Evolutionary conservation across 2,329 filamentous ascomycete genomes (phyloP).

Genomic region (Aspergillus oerlinghausenensis): DNA sequence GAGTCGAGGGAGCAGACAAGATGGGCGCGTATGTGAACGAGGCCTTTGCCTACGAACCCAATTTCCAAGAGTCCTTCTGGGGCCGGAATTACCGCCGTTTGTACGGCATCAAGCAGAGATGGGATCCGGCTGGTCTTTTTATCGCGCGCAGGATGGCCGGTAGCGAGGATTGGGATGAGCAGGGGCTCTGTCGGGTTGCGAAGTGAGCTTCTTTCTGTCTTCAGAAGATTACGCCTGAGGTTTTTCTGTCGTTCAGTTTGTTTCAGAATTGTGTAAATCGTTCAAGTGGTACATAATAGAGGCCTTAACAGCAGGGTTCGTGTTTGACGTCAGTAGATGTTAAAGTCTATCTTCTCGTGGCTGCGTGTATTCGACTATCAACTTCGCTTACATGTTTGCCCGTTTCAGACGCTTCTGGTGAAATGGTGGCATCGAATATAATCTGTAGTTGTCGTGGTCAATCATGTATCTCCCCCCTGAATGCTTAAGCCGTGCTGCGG

Average conservation of each 20-base stretch:
- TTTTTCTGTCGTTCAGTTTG: too few relatives aligned
- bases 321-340: too few relatives aligned
- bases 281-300: too few relatives aligned
- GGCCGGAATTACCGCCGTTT: conserved; percentile 30
- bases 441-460: too few relatives aligned
- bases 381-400: too few relatives aligned
- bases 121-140: conserved; percentile 29
- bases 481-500: too few relatives aligned
- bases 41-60: conserved; percentile 37
- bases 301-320: too few relatives aligned
- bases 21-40: conserved; percentile 37
- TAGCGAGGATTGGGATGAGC: conserved; percentile 24
- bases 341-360: too few relatives aligned
- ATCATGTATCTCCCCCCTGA: too few relatives aligned
- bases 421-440: too few relatives aligned
- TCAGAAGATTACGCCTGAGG: background rate
- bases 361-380: too few relatives aligned
- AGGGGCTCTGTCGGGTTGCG: conserved; percentile 15
- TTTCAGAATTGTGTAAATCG: background rate
- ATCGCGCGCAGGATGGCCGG: conserved; percentile 18
- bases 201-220: background rate
- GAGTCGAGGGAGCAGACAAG: conserved; percentile 15
- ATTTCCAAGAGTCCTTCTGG: conserved; percentile 39
- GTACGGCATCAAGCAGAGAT: conserved; percentile 26
- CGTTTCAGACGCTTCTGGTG: too few relatives aligned